A percentile compares a stretch with the other conserved stretches of the same genome.
Evolutionary conservation across 805 yeast genomes (phyloP).

Genomic region (Scheffersomyces amazonensis): DNA sequence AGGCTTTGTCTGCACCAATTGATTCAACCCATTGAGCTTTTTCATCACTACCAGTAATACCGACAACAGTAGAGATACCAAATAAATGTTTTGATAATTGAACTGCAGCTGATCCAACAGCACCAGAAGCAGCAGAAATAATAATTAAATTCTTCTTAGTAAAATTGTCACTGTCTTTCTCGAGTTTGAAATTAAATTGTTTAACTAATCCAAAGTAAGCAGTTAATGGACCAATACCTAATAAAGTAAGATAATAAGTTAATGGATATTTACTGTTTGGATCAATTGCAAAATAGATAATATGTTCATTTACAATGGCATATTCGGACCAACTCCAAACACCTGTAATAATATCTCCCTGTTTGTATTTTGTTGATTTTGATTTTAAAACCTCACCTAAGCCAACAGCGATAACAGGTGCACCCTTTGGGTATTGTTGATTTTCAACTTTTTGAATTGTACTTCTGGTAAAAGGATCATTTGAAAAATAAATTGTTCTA

Average conservation of each 20-base stretch:
- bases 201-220: conserved; percentile 26
- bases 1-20: conserved; percentile 50
- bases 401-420: conserved; percentile 18
- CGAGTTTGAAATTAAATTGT: conserved; percentile 9
- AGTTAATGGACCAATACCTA: conserved; percentile 29
- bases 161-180: conserved; percentile 13
- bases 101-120: conserved; percentile 29
- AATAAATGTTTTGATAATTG: conserved; percentile 28
- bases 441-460: conserved; percentile 30
- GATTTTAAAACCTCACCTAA: conserved; percentile 23
- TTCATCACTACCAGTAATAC: conserved; percentile 35
- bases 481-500: conserved; percentile 26
- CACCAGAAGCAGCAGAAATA: conserved; percentile 33
- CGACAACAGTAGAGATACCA: conserved; percentile 25
- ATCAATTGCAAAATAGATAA: conserved; percentile 14
- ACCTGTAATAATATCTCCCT: conserved; percentile 21
- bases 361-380: conserved; percentile 15
- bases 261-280: conserved; percentile 13
- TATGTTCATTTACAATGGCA: conserved; percentile 11
- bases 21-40: conserved; percentile 54
- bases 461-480: conserved; percentile 36
- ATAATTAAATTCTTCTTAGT: conserved; percentile 8
- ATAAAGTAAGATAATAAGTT: conserved; percentile 20
- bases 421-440: conserved; percentile 20
- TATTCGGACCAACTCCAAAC: conserved; percentile 22